Base-by-base conservation (phyloP, 2,329 filamentous ascomycete species). In the Orbilia ellipsospora region DNA sequence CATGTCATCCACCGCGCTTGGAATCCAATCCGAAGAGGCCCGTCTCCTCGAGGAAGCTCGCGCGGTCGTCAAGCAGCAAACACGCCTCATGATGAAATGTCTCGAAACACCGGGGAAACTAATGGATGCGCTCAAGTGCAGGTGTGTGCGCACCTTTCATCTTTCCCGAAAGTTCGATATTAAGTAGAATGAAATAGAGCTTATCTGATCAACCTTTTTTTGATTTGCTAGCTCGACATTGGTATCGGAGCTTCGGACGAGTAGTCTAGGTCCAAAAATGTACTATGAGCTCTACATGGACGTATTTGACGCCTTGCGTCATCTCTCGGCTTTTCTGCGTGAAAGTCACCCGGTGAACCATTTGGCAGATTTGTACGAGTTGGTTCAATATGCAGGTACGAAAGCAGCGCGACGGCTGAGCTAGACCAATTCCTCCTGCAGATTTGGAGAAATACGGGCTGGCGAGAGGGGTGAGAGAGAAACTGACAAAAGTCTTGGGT, bases 261-360 rank as follows among this genome's bases (percentile, higher is more conserved):
- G 94, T 83, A 97, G 92, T 80, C 88, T 99, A 61, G 93, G 95
- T n/a, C 95, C 95, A 40, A 99, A 99, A 84, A 95, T 99, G 84
- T 99, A 99, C 86, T 99, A 99, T 83, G 96, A 99, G 85, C 88
- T 99, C 72, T 99, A 99, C 85, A 99, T 99, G 95, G 89, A 95
- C 78, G 93, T 99, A 77, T 99, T 99, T 84, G 95, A 99, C 85
- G 94, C 96, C 78, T 85, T 99, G 82, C 93, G 95, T 82, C 94
- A 98, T 84, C 90, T 99, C 63, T 96, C 95, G 65, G 92, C 96
- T 78, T 96, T 97, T 83, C 90, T 99, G 52, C 94, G 93, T 83
- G 95, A 99, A 82, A 97, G 94, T 81, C 95, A 99, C 83, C 95
- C 95, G 2, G 92, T 96, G 79, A 98, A 99, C 83, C 95, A 99